A percentile compares a stretch with the other conserved stretches of the same genome.
Evolutionary conservation across 2,329 filamentous ascomycete genomes (phyloP).

Genomic region (Ilyonectria mors-panacis): DNA sequence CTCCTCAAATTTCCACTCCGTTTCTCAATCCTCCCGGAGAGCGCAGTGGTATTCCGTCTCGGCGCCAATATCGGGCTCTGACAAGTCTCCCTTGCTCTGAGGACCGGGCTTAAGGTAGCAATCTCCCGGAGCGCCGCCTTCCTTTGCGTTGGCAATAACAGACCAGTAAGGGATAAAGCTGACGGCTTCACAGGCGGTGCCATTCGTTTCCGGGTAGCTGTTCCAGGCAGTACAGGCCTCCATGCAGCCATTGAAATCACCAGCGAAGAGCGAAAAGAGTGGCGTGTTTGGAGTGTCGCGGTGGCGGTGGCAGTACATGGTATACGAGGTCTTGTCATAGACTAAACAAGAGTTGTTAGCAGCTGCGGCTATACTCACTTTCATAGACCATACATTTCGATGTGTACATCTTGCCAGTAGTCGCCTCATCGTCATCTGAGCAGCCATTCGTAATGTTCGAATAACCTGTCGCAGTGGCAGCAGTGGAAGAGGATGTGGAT

Average conservation of each 20-base stretch:
- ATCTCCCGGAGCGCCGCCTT: background rate
- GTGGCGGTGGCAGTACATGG: constrained; percentile 61
- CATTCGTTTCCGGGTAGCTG: constrained; percentile 22
- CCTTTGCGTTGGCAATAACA: background rate
- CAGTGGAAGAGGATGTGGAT: background rate
- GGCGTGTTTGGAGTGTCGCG: constrained; percentile 55
- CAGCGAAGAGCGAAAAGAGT: constrained; percentile 59
- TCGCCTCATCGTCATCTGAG: constrained; percentile 51
- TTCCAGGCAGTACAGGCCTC: constrained; percentile 62
- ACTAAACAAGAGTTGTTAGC: constrained; percentile 47
- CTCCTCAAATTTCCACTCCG: too few relatives aligned
- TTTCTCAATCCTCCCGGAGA: too few relatives aligned
- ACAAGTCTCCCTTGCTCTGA: background rate
- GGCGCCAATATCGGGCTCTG: background rate
- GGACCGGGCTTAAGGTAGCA: background rate
- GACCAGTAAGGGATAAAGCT: constrained; percentile 34
- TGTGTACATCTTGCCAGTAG: constrained; percentile 47
- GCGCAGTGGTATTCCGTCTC: background rate
- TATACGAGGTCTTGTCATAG: constrained; percentile 55
- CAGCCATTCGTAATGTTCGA: constrained; percentile 58
- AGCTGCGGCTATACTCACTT: background rate
- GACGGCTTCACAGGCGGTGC: constrained; percentile 27
- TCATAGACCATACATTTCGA: constrained; percentile 22
- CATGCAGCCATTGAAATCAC: constrained; percentile 62
- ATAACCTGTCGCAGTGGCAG: background rate